These are phyloP conservation scores for Exserohilum turcica DNA, from an alignment of 2,329 filamentous ascomycete genomes.

Conservation along the genomic window DNA sequence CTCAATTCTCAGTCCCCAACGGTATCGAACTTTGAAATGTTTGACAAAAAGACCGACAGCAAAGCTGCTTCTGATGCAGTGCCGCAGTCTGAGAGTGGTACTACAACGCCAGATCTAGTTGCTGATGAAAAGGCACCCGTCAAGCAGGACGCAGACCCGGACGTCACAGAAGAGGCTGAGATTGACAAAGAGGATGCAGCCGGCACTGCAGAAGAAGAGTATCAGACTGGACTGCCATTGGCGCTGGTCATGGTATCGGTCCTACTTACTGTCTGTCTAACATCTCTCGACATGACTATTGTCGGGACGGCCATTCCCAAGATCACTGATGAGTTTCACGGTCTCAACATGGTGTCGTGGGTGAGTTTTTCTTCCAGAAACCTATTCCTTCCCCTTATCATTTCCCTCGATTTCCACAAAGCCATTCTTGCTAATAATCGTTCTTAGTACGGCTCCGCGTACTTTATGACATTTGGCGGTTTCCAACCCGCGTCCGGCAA, in stretches of 20 bases:
- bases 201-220: not conserved
- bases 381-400: too few relatives aligned
- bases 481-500: slow-evolving; percentile 1
- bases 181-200: not conserved
- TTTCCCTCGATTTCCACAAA: too few relatives aligned
- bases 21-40: not conserved
- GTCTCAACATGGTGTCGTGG: slow-evolving; percentile 21
- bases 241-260: not conserved
- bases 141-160: not conserved
- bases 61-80: not conserved
- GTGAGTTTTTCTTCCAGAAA: too few relatives aligned
- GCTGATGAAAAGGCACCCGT: not conserved
- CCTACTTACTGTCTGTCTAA: not conserved
- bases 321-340: slow-evolving; percentile 28
- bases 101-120: not conserved
- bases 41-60: not conserved
- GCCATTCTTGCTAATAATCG: slow-evolving; percentile 12
- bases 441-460: slow-evolving; percentile 21
- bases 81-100: not conserved
- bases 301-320: slow-evolving; percentile 38
- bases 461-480: not conserved
- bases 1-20: not conserved
- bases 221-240: not conserved
- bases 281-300: slow-evolving; percentile 22
- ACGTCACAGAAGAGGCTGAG: not conserved